These are phyloP conservation scores for Actinidia chinensis DNA, from an alignment of 179 eudicot genomes.

Conservation along the genomic window DNA sequence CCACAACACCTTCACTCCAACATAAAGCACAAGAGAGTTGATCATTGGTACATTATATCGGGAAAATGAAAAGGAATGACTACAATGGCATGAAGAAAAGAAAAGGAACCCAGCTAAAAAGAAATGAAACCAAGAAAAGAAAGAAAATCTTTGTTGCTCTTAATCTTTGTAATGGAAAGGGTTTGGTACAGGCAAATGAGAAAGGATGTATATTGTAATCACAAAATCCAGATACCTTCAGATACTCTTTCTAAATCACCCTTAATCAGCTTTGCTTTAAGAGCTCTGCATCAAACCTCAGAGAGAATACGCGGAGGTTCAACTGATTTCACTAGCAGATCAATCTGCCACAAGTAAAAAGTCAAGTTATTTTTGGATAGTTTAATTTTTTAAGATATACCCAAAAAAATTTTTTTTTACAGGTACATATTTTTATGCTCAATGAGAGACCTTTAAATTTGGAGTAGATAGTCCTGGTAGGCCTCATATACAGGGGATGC, in stretches of 20 bases:
- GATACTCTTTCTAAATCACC: constrained; percentile 85
- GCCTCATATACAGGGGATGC: too few species aligned
- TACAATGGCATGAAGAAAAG: neutral
- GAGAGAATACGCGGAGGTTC: too few species aligned
- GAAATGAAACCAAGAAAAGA: neutral
- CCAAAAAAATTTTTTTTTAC: too few species aligned
- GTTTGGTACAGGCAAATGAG: neutral
- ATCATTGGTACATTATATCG: constrained; percentile 90
- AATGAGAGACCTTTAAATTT: too few species aligned
- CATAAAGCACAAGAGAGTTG: constrained; percentile 86
- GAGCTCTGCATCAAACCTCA: too few species aligned
- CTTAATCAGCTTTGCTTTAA: constrained; percentile 84
- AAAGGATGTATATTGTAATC: neutral
- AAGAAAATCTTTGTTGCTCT: neutral
- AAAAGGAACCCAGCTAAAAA: neutral
- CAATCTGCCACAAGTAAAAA: too few species aligned
- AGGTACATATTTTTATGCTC: too few species aligned
- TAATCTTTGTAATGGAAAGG: neutral
- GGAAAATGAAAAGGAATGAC: constrained; percentile 17
- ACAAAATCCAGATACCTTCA: constrained; percentile 58
- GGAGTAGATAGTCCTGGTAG: too few species aligned
- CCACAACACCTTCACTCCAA: constrained; percentile 92
- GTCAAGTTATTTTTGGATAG: too few species aligned
- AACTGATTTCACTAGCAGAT: too few species aligned
- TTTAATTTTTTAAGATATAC: too few species aligned